Evolutionary conservation across 2,329 filamentous ascomycete genomes (phyloP).

Genomic region (Trichoderma brevicompactum): DNA sequence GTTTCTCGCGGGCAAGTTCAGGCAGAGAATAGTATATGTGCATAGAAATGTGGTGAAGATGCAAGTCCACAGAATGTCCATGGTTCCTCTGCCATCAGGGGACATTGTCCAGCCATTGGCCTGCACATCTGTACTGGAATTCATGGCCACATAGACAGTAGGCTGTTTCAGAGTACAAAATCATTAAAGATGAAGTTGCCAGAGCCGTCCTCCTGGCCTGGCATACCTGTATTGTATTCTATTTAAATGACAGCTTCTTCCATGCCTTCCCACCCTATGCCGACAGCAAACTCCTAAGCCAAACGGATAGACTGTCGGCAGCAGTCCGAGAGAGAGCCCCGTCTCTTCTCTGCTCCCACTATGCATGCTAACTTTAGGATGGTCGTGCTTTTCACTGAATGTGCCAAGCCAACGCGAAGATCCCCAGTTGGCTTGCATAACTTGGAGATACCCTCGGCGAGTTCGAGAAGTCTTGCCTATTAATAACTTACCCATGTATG

Average conservation of each 20-base stretch:
- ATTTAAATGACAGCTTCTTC: background rate
- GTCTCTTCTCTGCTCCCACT: background rate
- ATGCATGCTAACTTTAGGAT: background rate
- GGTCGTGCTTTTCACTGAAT: background rate
- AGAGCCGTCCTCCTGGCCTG: background rate
- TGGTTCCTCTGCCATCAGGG: background rate
- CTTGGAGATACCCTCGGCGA: background rate
- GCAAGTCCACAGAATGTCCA: conserved; percentile 14
- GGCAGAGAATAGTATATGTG: background rate
- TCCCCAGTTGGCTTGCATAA: background rate
- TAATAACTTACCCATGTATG: background rate
- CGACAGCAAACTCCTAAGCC: no score
- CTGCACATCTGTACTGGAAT: background rate
- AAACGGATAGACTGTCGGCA: background rate
- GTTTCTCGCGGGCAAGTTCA: background rate
- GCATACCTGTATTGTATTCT: background rate
- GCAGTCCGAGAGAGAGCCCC: background rate
- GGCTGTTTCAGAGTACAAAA: background rate
- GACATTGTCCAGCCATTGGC: conserved; percentile 1
- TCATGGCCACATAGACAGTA: background rate
- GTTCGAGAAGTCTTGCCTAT: background rate
- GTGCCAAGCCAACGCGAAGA: background rate
- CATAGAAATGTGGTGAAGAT: conserved; percentile 7
- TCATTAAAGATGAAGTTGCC: background rate
- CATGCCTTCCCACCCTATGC: no score